Evolutionary conservation across 352 stramenopile species (phyloP).

Genomic region (Pythium aquatile): DNA sequence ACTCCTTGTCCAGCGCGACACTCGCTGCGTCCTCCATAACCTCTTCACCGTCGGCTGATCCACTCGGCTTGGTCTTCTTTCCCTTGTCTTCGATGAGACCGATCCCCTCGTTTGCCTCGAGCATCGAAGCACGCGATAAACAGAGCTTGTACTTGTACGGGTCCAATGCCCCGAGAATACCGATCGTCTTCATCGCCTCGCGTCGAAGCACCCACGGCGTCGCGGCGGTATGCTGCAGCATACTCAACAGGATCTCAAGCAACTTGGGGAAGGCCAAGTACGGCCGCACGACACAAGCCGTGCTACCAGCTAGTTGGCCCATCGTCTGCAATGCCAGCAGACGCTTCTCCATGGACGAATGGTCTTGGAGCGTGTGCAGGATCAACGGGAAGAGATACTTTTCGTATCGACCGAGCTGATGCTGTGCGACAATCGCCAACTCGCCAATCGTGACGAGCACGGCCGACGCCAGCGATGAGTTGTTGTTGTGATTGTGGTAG

Average conservation of each 20-base stretch:
- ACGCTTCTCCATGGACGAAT: conserved; percentile 94
- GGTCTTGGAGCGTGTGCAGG: conserved; percentile 95
- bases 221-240: conserved; percentile 90
- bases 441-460: conserved; percentile 88
- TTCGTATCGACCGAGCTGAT: conserved; percentile 92
- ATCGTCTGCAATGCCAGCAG: conserved; percentile 95
- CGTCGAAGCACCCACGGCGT: conserved; percentile 91
- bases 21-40: conserved; percentile 16
- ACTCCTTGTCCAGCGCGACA: conserved; percentile 16
- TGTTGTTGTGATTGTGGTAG: conserved; percentile 31
- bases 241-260: conserved; percentile 92
- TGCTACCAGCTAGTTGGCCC: conserved; percentile 92
- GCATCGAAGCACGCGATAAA: conserved; percentile 61
- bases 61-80: conserved; percentile 38
- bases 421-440: conserved; percentile 89
- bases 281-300: conserved; percentile 91
- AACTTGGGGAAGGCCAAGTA: conserved; percentile 97
- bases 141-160: conserved; percentile 94
- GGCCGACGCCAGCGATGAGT: conserved; percentile 78
- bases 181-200: conserved; percentile 97
- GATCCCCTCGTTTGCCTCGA: conserved; percentile 57
- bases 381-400: conserved; percentile 95
- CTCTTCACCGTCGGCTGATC: conserved; percentile 14
- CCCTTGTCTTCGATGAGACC: conserved; percentile 27
- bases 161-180: conserved; percentile 94